Evolutionary conservation across 2,329 filamentous ascomycete species (phyloP).

Genomic region (Juglanconis oblonga): DNA sequence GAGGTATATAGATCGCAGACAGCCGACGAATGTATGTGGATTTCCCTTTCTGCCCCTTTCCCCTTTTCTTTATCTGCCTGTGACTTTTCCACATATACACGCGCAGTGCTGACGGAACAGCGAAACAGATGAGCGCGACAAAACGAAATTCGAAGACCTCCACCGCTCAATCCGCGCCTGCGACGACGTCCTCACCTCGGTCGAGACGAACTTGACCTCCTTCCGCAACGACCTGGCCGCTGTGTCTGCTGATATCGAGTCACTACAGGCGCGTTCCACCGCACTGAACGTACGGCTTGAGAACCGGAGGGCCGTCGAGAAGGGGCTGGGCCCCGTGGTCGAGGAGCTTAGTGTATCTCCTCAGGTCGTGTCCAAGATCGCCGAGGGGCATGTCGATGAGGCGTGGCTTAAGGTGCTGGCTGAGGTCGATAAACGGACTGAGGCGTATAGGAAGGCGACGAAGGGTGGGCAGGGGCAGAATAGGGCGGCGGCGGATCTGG

Average conservation of each 20-base stretch:
- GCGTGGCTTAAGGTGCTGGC: constrained; percentile 79
- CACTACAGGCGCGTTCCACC: constrained; percentile 80
- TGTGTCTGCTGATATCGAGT: constrained; percentile 94
- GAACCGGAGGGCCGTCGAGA: constrained; percentile 87
- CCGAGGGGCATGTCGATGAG: constrained; percentile 86
- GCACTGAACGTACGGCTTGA: constrained; percentile 81
- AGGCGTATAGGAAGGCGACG: constrained; percentile 65
- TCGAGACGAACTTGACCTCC: constrained; percentile 86
- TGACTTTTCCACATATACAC: not conserved
- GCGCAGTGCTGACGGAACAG: constrained; percentile 14
- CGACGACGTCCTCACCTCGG: constrained; percentile 88
- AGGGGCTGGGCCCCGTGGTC: constrained; percentile 79
- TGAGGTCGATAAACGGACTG: constrained; percentile 78
- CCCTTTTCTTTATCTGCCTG: constrained; percentile 2
- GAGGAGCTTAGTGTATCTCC: constrained; percentile 91
- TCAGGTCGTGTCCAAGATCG: constrained; percentile 76
- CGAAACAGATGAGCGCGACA: constrained; percentile 69
- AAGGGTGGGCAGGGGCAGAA: constrained; percentile 55
- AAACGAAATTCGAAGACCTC: constrained; percentile 82
- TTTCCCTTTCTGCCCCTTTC: constrained; percentile 20
- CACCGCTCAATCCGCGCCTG: constrained; percentile 87
- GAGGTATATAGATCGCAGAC: constrained; percentile 55
- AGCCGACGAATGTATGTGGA: constrained; percentile 66
- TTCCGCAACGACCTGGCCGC: constrained; percentile 91
- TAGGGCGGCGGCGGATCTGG: constrained; percentile 79